These are phyloP conservation scores for Clonostachys solani DNA, from an alignment of 2,329 filamentous ascomycete species.

Conservation along the genomic window DNA sequence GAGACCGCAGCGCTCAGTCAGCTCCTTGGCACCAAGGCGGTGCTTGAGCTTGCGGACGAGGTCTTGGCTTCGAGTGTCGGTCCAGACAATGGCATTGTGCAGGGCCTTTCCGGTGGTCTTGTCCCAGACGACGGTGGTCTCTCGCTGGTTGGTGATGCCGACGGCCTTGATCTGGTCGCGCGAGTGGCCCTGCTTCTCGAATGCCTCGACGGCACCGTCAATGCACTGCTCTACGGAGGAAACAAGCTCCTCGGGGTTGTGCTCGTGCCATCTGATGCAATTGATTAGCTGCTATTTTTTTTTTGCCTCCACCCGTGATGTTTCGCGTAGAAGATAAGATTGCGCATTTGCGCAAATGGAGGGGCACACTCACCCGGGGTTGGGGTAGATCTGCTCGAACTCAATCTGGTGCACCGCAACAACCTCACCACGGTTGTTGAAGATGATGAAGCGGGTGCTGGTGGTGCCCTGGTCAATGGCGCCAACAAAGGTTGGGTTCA, in stretches of 20 bases:
- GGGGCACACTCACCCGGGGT: conserved; percentile 59
- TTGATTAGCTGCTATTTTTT: conserved; percentile 18
- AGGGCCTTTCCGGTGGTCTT: conserved; percentile 70
- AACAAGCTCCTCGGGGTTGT: conserved; percentile 73
- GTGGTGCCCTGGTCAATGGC: conserved; percentile 80
- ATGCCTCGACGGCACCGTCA: conserved; percentile 65
- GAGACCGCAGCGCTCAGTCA: conserved; percentile 67
- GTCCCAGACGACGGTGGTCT: conserved; percentile 80
- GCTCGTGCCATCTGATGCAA: conserved; percentile 70
- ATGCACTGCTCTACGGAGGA: conserved; percentile 72
- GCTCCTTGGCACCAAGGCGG: conserved; percentile 60
- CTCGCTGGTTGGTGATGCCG: conserved; percentile 80
- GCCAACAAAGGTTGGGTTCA: conserved; percentile 51
- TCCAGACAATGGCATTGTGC: conserved; percentile 81
- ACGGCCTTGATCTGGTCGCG: conserved; percentile 67
- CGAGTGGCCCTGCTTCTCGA: conserved; percentile 63
- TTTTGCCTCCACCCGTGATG: background rate
- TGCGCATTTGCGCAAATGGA: background rate
- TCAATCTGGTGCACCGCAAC: conserved; percentile 72
- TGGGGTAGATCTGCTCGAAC: conserved; percentile 70
- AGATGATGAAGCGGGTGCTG: conserved; percentile 79
- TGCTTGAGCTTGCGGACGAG: conserved; percentile 70
- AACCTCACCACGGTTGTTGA: conserved; percentile 72
- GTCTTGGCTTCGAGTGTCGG: conserved; percentile 69
- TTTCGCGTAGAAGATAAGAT: no score